Evolutionary conservation across 129 eudicot species (phyloP).

Genomic region (Escallonia herrerae): DNA sequence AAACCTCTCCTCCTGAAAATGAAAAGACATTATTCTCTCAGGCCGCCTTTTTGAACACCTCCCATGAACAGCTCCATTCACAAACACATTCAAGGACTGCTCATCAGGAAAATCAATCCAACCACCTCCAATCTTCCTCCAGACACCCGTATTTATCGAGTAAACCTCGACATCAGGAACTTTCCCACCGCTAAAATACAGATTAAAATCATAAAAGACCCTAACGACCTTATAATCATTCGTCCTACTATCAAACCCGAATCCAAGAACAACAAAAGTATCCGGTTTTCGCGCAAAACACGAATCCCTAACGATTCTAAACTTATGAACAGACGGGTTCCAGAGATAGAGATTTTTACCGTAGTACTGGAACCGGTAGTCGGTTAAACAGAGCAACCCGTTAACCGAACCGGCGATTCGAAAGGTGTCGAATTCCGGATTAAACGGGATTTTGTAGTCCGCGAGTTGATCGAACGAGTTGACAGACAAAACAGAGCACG

Average conservation of each 20-base stretch:
- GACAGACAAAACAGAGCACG: too few species aligned
- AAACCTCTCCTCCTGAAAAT: slow-evolving; percentile 35
- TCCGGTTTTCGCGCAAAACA: slow-evolving; percentile 14
- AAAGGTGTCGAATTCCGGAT: slow-evolving; percentile 30
- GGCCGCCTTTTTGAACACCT: neutral
- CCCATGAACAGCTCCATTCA: slow-evolving; percentile 49
- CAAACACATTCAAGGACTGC: slow-evolving; percentile 25
- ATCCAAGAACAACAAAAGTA: slow-evolving; percentile 35
- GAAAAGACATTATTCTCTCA: slow-evolving; percentile 12
- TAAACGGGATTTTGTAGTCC: slow-evolving; percentile 16
- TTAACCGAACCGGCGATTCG: slow-evolving; percentile 36
- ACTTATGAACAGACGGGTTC: slow-evolving; percentile 45
- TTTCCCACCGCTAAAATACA: neutral
- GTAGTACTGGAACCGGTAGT: slow-evolving; percentile 29
- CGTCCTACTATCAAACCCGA: slow-evolving; percentile 34
- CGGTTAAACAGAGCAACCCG: slow-evolving; percentile 46
- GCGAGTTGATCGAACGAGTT: too few species aligned
- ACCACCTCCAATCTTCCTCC: slow-evolving; percentile 26
- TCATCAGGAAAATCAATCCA: slow-evolving; percentile 27
- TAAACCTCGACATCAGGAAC: slow-evolving; percentile 31
- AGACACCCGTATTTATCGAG: slow-evolving; percentile 24
- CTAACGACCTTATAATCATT: slow-evolving; percentile 44
- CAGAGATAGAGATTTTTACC: slow-evolving; percentile 24
- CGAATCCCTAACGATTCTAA: slow-evolving; percentile 11
- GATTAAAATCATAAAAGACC: slow-evolving; percentile 23